Conservation (phyloP, 1,139 yeast species). For the Blastobotrys ciferrii region DNA sequence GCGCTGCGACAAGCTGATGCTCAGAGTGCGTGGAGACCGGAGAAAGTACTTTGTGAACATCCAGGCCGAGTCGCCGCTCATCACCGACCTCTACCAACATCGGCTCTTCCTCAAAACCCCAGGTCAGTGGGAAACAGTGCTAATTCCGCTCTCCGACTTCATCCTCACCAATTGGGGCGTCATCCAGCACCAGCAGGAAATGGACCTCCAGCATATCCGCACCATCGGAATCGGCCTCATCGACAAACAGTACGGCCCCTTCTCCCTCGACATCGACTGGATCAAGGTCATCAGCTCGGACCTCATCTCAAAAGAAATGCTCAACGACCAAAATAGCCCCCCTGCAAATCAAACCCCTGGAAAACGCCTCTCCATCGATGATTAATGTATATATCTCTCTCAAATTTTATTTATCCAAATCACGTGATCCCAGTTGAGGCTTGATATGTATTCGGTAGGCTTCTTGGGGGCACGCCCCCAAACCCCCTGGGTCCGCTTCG, state of each 20-base stretch:
- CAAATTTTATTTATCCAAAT: neutral
- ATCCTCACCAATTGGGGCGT: constrained; percentile 83
- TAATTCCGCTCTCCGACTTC: constrained; percentile 72
- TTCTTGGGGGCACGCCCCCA: too few species aligned
- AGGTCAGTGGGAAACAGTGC: constrained; percentile 82
- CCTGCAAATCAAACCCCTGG: constrained; percentile 23
- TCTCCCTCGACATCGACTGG: constrained; percentile 66
- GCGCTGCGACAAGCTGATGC: constrained; percentile 53
- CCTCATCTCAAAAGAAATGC: constrained; percentile 15
- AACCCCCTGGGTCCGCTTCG: too few species aligned
- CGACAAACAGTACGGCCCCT: constrained; percentile 80
- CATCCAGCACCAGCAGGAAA: constrained; percentile 64
- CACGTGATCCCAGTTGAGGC: too few species aligned
- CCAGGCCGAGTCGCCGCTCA: constrained; percentile 75
- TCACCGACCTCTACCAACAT: constrained; percentile 81
- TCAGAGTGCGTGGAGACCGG: constrained; percentile 72
- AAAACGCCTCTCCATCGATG: constrained; percentile 27
- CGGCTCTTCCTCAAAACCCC: constrained; percentile 70
- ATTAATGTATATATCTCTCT: constrained; percentile 13
- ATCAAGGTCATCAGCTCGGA: constrained; percentile 49
- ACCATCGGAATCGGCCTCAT: constrained; percentile 78
- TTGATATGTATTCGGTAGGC: too few species aligned
- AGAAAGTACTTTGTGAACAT: constrained; percentile 75
- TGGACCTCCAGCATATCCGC: constrained; percentile 64
- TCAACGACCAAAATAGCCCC: constrained; percentile 8